These are phyloP conservation scores for Amanita molliuscula DNA, from an alignment of 768 basidiomycete species.

Conservation along the genomic window DNA sequence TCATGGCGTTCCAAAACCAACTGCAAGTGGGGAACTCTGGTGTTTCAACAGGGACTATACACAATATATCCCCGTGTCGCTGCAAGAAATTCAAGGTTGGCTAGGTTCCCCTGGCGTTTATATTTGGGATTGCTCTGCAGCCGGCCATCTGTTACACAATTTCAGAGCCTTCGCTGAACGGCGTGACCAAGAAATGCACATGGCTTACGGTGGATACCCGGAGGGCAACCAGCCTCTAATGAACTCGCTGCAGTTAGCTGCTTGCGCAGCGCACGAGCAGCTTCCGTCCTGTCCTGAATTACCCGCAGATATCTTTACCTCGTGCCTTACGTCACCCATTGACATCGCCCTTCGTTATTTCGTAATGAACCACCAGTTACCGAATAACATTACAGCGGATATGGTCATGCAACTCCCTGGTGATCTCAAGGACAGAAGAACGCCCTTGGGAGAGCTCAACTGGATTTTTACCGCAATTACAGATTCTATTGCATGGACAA, in stretches of 20 bases:
- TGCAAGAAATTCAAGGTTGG: constrained; percentile 91
- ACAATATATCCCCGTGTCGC: constrained; percentile 94
- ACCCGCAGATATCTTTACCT: constrained; percentile 95
- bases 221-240: constrained; percentile 63
- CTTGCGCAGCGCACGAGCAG: constrained; percentile 84
- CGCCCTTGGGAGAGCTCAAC: constrained; percentile 95
- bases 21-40: constrained; percentile 93
- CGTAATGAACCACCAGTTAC: constrained; percentile 82
- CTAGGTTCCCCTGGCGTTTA: constrained; percentile 92
- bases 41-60: constrained; percentile 97
- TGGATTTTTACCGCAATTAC: constrained; percentile 99
- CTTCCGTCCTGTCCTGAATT: constrained; percentile 94
- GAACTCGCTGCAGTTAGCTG: constrained; percentile 90
- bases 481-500: constrained; percentile 99
- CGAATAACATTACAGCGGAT: constrained; percentile 71
- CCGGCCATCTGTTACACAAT: constrained; percentile 86
- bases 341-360: constrained; percentile 95
- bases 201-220: constrained; percentile 46
- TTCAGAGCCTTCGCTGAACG: constrained; percentile 74
- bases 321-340: constrained; percentile 95
- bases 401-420: constrained; percentile 95
- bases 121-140: constrained; percentile 99
- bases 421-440: constrained; percentile 91
- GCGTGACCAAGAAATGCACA: constrained; percentile 57
- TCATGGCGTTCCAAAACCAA: constrained; percentile 96